Conservation (phyloP, 2,329 filamentous ascomycete species). For the Talaromyces sp. region DNA sequence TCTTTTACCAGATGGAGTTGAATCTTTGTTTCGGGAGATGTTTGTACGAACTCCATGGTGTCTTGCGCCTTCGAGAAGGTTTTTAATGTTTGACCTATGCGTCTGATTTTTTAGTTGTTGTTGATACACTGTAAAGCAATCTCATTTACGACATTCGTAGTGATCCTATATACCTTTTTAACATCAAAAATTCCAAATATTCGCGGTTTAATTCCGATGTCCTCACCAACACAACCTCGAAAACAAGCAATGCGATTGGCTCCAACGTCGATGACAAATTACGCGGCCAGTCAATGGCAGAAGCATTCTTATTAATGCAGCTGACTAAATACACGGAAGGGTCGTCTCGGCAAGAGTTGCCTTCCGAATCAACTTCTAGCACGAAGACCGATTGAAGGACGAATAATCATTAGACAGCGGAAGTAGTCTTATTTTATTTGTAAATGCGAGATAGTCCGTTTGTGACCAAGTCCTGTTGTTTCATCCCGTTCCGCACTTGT, state of each 20-base stretch:
- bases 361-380: background rate
- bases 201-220: background rate
- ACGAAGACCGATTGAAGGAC: background rate
- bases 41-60: constrained; percentile 10
- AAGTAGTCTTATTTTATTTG: background rate
- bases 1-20: constrained; percentile 19
- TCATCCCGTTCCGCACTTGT: background rate
- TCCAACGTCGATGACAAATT: background rate
- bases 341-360: background rate
- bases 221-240: background rate
- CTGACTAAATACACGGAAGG: background rate
- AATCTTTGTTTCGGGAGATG: constrained; percentile 15
- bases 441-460: background rate
- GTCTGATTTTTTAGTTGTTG: background rate
- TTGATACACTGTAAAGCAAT: background rate
- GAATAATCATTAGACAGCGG: background rate
- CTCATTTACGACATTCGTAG: too few relatives aligned
- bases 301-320: background rate
- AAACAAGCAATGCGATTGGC: background rate
- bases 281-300: too few relatives aligned
- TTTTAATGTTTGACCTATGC: background rate
- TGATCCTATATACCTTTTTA: background rate
- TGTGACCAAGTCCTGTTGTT: background rate
- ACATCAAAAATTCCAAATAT: background rate
- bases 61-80: background rate